Evolutionary conservation across 176 grass and related monocot species (phyloP).

Genomic region (Juncus effusus): DNA sequence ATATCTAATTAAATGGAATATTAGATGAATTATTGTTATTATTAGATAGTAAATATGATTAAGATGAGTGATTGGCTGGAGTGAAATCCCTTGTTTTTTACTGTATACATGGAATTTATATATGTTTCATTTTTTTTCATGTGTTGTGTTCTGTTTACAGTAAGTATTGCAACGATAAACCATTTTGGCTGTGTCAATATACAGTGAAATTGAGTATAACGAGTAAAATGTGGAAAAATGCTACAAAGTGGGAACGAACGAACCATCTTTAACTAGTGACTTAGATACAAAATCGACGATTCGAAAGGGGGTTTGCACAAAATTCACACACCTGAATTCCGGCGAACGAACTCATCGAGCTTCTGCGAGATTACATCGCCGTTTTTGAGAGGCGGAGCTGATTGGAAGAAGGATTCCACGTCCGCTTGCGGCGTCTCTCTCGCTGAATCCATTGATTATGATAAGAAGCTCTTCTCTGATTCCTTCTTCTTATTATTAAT

Average conservation of each 20-base stretch:
- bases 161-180: no score
- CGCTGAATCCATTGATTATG: background rate
- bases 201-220: no score
- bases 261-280: background rate
- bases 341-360: conserved; percentile 23
- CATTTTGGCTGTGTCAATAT: no score
- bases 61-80: no score
- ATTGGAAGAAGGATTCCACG: conserved; percentile 9
- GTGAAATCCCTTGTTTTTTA: no score
- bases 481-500: background rate
- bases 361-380: conserved; percentile 11
- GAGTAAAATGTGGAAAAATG: no score
- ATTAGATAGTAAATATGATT: no score
- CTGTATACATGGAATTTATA: no score
- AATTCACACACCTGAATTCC: conserved; percentile 11
- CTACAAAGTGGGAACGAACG: no score
- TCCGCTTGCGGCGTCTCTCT: conserved; percentile 7
- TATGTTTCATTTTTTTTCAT: no score
- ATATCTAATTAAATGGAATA: background rate
- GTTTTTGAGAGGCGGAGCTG: conserved; percentile 19
- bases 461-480: background rate
- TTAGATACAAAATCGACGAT: background rate
- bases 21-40: background rate
- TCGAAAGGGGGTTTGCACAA: background rate
- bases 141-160: no score